Evolutionary conservation across 1,284 basidiomycete genomes (phyloP).

Genomic region (Leccinum pachyderme): DNA sequence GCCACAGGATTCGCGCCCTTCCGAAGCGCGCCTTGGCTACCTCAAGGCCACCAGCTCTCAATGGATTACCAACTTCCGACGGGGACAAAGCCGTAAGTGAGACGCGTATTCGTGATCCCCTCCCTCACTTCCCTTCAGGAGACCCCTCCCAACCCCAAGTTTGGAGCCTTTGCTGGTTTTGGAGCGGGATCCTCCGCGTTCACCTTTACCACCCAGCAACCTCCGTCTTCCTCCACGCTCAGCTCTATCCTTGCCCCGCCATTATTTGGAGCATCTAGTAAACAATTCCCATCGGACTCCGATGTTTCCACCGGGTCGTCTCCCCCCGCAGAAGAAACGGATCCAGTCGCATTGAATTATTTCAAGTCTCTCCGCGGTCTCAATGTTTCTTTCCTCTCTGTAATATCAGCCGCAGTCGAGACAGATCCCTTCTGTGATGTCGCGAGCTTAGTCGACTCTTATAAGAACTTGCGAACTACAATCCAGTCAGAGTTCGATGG

Average conservation of each 20-base stretch:
- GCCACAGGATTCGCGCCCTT: conserved; percentile 52
- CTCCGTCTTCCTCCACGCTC: conserved; percentile 22
- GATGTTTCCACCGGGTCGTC: conserved; percentile 5
- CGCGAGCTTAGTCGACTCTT: conserved; percentile 57
- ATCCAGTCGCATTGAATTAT: conserved; percentile 50
- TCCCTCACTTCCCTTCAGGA: conserved; percentile 19
- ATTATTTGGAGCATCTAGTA: conserved; percentile 6
- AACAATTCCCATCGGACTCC: conserved; percentile 1
- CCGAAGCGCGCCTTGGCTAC: conserved; percentile 45
- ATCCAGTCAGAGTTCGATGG: conserved; percentile 59
- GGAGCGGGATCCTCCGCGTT: conserved; percentile 35
- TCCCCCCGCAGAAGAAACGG: conserved; percentile 28
- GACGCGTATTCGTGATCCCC: conserved; percentile 12
- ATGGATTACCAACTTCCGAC: conserved; percentile 19
- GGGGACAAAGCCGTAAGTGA: conserved; percentile 26
- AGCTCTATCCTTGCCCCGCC: conserved; percentile 17
- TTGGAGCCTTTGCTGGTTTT: conserved; percentile 50
- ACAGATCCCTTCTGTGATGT: conserved; percentile 79
- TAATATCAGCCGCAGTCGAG: conserved; percentile 62
- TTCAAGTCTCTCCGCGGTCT: conserved; percentile 78
- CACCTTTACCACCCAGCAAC: conserved; percentile 30
- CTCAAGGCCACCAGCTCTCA: conserved; percentile 25
- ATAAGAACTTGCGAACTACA: conserved; percentile 56
- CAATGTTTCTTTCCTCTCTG: conserved; percentile 69
- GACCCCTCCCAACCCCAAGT: conserved; percentile 36